These are phyloP conservation scores for Simplicillium sp. DNA, from an alignment of 2,329 filamentous ascomycete genomes.

Conservation along the genomic window DNA sequence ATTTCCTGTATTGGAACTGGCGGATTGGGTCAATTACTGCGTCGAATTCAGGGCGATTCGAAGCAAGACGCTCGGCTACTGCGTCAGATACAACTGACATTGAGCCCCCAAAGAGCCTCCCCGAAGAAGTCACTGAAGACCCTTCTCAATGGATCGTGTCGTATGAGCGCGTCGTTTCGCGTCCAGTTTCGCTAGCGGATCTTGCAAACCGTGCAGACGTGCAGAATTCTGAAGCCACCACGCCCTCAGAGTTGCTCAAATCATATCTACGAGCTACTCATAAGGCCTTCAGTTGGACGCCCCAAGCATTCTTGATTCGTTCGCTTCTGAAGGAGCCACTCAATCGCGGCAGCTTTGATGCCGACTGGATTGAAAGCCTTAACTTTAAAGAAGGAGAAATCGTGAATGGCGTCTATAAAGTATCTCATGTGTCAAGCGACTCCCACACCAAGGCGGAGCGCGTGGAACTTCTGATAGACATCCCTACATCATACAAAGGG, in stretches of 20 bases:
- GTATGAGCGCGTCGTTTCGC: constrained; percentile 17
- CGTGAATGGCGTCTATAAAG: constrained; percentile 20
- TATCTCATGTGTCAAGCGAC: constrained; percentile 13
- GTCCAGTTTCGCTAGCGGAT: constrained; percentile 9
- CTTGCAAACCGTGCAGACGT: constrained; percentile 1
- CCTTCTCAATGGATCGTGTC: constrained; percentile 15
- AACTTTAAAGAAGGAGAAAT: constrained; percentile 16
- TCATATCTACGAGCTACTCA: constrained; percentile 18
- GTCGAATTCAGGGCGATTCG: background rate
- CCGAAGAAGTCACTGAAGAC: constrained; percentile 11
- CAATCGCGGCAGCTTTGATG: constrained; percentile 14
- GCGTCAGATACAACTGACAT: background rate
- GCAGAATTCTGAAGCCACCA: background rate
- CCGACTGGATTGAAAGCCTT: constrained; percentile 12
- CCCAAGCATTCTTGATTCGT: constrained; percentile 19
- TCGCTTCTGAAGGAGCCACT: constrained; percentile 11
- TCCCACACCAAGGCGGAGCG: constrained; percentile 10
- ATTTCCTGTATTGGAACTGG: constrained; percentile 8
- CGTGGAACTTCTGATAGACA: constrained; percentile 18
- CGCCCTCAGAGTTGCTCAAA: constrained; percentile 13
- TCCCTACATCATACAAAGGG: constrained; percentile 10
- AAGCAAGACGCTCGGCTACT: background rate
- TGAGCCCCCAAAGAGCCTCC: constrained; percentile 8
- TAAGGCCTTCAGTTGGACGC: constrained; percentile 20
- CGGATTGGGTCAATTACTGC: constrained; percentile 7